Conservation (phyloP, 257 asterid genomes). For the Solanum tacnaense region DNA sequence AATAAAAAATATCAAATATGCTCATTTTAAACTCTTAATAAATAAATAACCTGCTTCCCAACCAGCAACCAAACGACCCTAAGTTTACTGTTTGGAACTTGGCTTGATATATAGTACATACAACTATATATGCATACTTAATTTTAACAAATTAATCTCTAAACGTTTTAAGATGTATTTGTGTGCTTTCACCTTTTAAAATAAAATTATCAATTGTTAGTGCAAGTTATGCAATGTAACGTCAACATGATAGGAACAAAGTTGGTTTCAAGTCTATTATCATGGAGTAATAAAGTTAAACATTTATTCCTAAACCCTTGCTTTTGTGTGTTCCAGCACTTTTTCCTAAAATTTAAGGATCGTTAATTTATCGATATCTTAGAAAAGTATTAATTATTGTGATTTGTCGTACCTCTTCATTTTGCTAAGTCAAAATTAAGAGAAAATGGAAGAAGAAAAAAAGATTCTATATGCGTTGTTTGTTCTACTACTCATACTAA, state of each 20-base stretch:
- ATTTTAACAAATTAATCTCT: background rate
- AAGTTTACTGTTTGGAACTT: background rate
- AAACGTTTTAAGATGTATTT: background rate
- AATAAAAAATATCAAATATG: no score
- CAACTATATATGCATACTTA: background rate
- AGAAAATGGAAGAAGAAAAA: background rate
- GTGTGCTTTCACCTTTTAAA: background rate
- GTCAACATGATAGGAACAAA: background rate
- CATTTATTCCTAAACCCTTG: background rate
- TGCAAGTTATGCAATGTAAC: background rate
- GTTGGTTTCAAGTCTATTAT: background rate
- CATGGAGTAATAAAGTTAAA: background rate
- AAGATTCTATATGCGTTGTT: background rate
- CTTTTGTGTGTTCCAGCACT: background rate
- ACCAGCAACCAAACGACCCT: background rate
- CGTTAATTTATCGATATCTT: background rate
- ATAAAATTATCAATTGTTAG: background rate
- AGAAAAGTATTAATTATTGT: background rate
- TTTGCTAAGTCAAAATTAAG: background rate
- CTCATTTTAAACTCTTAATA: background rate
- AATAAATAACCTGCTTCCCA: background rate
- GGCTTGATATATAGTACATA: background rate
- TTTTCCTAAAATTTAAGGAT: background rate
- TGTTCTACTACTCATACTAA: background rate
- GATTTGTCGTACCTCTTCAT: background rate